A percentile compares a stretch with the other conserved stretches of the same genome.
These are phyloP conservation scores for bread wheat (Triticum aestivum) DNA, from an alignment of 176 grass and related monocot genomes.

Conservation along the genomic window DNA sequence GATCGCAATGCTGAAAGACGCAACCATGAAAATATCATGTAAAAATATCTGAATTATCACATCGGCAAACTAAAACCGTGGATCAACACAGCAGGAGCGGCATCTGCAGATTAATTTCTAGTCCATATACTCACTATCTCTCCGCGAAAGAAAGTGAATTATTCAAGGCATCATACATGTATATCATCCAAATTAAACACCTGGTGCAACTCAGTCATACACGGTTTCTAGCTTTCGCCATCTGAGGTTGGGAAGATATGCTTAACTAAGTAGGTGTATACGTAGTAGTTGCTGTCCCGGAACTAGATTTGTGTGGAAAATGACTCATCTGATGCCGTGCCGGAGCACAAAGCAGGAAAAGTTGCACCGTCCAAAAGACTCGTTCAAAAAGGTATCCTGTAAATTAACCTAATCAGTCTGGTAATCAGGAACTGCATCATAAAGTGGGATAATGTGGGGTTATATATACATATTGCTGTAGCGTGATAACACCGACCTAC, in stretches of 20 bases:
- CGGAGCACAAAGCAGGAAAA: not conserved
- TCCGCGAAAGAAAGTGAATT: not conserved
- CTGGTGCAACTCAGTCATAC: not conserved
- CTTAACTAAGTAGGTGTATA: not conserved
- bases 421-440: not conserved
- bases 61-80: not conserved
- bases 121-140: not conserved
- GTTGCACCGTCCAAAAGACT: not conserved
- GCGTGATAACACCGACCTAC: not conserved
- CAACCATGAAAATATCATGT: not conserved
- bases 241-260: not conserved
- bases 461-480: not conserved
- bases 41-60: not conserved
- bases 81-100: not conserved
- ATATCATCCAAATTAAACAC: not conserved
- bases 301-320: constrained; percentile 14
- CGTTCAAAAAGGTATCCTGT: not conserved
- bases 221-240: not conserved
- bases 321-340: not conserved
- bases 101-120: not conserved
- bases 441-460: not conserved
- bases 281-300: not conserved
- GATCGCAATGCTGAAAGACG: no score
- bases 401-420: not conserved
- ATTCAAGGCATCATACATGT: not conserved